Percentiles rank a stretch among this genome's conserved stretches.
Conservation (phyloP, 2,329 filamentous ascomycete genomes). For the Proliferodiscus dingleyae region DNA sequence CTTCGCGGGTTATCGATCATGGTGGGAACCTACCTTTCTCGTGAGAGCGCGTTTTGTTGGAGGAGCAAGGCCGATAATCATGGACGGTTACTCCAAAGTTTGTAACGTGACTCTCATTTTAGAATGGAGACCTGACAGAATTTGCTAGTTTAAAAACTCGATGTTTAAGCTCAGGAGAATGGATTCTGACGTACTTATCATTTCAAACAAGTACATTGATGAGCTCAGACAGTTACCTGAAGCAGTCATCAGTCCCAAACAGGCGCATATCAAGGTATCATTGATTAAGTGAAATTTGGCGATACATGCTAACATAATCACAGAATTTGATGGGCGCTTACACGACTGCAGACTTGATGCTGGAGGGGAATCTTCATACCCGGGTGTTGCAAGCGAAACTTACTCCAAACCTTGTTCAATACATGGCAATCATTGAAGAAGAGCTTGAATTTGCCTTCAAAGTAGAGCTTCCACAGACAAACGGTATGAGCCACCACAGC, state of each 20-base stretch:
- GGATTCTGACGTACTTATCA: neutral
- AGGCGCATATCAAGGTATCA: no score
- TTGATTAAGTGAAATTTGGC: no score
- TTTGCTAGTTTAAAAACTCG: neutral
- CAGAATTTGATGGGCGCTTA: neutral
- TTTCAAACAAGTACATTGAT: neutral
- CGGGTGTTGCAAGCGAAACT: neutral
- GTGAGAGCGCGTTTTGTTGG: neutral
- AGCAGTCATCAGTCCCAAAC: neutral
- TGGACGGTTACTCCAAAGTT: neutral
- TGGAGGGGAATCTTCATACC: neutral
- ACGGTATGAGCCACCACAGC: neutral
- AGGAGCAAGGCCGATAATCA: neutral
- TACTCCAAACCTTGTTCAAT: neutral
- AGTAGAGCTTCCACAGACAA: neutral
- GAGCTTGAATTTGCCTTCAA: neutral
- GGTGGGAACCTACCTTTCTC: neutral
- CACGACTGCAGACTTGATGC: neutral
- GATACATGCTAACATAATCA: no score
- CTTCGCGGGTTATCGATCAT: neutral
- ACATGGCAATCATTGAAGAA: neutral
- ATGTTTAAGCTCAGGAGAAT: neutral
- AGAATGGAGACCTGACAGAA: no score
- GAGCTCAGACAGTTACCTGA: neutral
- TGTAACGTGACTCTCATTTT: no score